Evolutionary conservation across 805 yeast species (phyloP).

Genomic region (Metschnikowia cubensis): DNA sequence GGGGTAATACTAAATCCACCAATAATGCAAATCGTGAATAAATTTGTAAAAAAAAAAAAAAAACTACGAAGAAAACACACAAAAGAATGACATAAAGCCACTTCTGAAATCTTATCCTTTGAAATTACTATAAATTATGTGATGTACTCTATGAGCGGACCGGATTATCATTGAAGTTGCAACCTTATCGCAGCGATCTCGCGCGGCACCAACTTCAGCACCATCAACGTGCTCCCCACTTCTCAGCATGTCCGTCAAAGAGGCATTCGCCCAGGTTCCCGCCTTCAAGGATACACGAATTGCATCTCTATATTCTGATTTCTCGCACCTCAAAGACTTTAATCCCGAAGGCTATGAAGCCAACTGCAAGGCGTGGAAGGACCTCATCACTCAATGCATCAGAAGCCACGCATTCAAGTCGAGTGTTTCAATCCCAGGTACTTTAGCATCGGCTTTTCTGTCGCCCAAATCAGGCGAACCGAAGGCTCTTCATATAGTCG

Average conservation of each 20-base stretch:
- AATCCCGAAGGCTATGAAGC: slow-evolving; percentile 44
- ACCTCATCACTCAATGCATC: slow-evolving; percentile 18
- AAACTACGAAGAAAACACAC: no score
- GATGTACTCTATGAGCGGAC: no score
- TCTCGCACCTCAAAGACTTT: slow-evolving; percentile 24
- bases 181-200: background rate
- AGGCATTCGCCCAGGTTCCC: slow-evolving; percentile 10
- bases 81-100: no score
- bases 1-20: no score
- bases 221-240: background rate
- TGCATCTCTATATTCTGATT: slow-evolving; percentile 36
- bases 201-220: background rate
- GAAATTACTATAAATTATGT: no score
- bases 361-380: slow-evolving; percentile 37
- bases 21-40: no score
- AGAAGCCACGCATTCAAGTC: slow-evolving; percentile 11
- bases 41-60: no score
- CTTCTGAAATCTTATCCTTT: no score
- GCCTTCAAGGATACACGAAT: slow-evolving; percentile 28
- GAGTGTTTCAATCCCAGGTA: slow-evolving; percentile 22
- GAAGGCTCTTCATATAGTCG: slow-evolving; percentile 20
- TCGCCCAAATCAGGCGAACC: slow-evolving; percentile 28
- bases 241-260: slow-evolving; percentile 4
- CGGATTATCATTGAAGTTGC: background rate
- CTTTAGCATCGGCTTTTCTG: slow-evolving; percentile 6